Evolutionary conservation across 1,284 basidiomycete species (phyloP), one percentile per base, ranked within the genome.

Genomic region (Amylostereum chailletii): DNA sequence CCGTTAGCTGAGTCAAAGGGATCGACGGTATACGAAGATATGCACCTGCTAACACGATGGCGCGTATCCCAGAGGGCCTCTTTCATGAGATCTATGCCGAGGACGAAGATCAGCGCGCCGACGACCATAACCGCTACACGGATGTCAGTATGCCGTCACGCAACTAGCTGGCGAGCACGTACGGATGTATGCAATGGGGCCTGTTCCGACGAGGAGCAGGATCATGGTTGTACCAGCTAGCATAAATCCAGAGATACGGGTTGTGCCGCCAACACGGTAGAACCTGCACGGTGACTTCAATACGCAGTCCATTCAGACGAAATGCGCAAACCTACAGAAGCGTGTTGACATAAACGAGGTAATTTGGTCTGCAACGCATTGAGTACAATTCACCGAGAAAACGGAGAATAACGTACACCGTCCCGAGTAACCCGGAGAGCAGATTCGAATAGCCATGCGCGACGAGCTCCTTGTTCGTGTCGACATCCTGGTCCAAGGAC

Each of bases 31-130:
- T 19, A 19, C 19, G 19, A 19, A 19, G 19, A 19, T 19, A 76
- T 68, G 71, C 72, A 85, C 73, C 75, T 71, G 72, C 81, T 92
- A 19, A 94, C 92, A 19, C 94, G 82, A 62, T 92, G 80, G 42
- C 91, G 74, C 3, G 94, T 96, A 67, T 99, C 95, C 93, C 94
- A 98, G 3, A 98, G 67, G 0, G 95, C 94, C 62, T 96, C 95
- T 61, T 95, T 95, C 33, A 91, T 82, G 32, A 99, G 79, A 58
- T 99, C 95, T 53, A 98, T 81, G 0, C 95, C 95, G 29, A 99
- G 78, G 7, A 97, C 92, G 58, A 94, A 95, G 60, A 99, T 98
- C 51, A 99, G 75, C 1, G 94, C 87, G 0, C 88, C 88, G 11
- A 94, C 91, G 3, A 94, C 83, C 78, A 90, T 85, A 39, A 94